Conservation (phyloP, 768 basidiomycete species). For the Xanthoconium purpureum region DNA sequence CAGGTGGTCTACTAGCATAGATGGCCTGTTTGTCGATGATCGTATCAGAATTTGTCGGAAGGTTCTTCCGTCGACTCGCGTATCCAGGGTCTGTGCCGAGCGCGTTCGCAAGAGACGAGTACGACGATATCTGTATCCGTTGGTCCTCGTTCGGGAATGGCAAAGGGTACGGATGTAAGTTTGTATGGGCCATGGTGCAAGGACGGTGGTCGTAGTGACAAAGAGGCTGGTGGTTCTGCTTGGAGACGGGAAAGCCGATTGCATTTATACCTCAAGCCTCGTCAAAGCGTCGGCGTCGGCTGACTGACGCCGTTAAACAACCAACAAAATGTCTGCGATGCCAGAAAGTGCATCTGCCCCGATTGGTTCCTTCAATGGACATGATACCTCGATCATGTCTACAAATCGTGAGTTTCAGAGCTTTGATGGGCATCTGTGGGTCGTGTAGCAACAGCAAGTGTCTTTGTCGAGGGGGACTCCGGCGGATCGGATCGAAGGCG, state of each 20-base stretch:
- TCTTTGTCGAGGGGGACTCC: not conserved
- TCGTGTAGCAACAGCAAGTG: slow-evolving; percentile 4
- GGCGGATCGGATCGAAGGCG: not conserved
- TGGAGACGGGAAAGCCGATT: not conserved
- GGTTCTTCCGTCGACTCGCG: not conserved
- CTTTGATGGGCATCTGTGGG: not conserved
- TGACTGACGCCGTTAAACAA: not conserved
- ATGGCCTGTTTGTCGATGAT: slow-evolving; percentile 11
- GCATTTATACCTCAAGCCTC: slow-evolving; percentile 19
- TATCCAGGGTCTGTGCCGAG: slow-evolving; percentile 15
- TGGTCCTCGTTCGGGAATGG: slow-evolving; percentile 22
- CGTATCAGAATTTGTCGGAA: slow-evolving; percentile 1
- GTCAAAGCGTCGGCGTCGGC: slow-evolving; percentile 17
- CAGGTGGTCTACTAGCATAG: slow-evolving; percentile 16
- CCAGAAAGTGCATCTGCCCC: not conserved
- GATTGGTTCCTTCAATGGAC: not conserved
- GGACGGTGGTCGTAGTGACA: not conserved
- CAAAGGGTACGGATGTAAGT: slow-evolving; percentile 15
- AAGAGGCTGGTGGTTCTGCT: not conserved
- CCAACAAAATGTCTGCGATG: slow-evolving; percentile 1
- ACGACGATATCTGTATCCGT: slow-evolving; percentile 15
- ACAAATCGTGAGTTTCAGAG: slow-evolving; percentile 1
- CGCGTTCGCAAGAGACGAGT: slow-evolving; percentile 25
- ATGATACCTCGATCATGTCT: slow-evolving; percentile 6
- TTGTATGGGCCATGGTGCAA: slow-evolving; percentile 18